phyloP scores from a whole-genome alignment of 768 basidiomycete genomes.

The Rhodotorula babjevae region DNA sequence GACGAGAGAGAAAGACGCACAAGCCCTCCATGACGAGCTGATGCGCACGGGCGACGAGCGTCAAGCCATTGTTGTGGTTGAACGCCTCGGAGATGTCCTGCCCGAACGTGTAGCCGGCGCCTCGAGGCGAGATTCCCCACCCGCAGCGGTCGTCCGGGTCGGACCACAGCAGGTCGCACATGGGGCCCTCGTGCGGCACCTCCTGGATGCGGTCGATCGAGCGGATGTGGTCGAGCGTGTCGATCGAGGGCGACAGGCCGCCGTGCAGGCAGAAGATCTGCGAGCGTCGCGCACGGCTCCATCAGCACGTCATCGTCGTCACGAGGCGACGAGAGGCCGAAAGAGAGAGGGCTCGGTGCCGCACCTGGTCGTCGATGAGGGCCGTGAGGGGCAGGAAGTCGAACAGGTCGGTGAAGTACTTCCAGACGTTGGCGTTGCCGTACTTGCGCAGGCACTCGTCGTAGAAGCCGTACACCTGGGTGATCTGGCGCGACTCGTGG shows the following conservation, averaged over 20 bases:
- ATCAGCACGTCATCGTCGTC: neutral
- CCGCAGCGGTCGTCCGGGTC: conserved; percentile 99
- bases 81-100: conserved; percentile 99
- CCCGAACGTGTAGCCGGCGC: conserved; percentile 97
- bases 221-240: conserved; percentile 98
- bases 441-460: conserved; percentile 99
- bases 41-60: conserved; percentile 62
- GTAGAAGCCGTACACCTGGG: conserved; percentile 99
- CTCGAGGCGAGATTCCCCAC: conserved; percentile 98
- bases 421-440: conserved; percentile 99
- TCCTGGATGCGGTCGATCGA: conserved; percentile 98
- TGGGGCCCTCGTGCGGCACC: conserved; percentile 98
- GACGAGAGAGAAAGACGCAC: conserved; percentile 44
- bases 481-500: conserved; percentile 99
- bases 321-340: neutral
- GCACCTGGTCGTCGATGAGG: conserved; percentile 95
- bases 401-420: conserved; percentile 97
- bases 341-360: conserved; percentile 48
- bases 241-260: conserved; percentile 95
- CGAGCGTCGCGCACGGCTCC: neutral
- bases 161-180: conserved; percentile 99
- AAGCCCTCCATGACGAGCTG: conserved; percentile 87
- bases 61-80: conserved; percentile 98
- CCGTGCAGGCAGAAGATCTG: conserved; percentile 99
- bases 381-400: conserved; percentile 96